Percentiles rank a stretch among this genome's conserved stretches.
These are phyloP conservation scores for Ploettnerulaceae sp. DNA, from an alignment of 2,329 filamentous ascomycete genomes.

Conservation along the genomic window DNA sequence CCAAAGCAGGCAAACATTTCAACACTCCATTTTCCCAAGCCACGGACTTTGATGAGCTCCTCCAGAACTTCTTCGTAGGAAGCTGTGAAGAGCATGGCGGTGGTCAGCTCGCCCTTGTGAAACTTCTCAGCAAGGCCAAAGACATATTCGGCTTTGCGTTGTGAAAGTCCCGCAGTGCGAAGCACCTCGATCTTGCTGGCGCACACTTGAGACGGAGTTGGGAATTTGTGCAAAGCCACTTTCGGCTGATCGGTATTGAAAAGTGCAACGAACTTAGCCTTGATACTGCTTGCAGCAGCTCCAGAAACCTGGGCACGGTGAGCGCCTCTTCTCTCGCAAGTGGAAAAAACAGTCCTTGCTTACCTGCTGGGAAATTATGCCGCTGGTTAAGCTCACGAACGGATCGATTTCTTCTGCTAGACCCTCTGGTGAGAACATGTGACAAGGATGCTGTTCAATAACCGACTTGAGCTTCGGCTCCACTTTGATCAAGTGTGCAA, in stretches of 20 bases:
- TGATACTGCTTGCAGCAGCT: conserved; percentile 84
- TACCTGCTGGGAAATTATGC: conserved; percentile 87
- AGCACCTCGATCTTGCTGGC: conserved; percentile 59
- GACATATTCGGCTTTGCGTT: conserved; percentile 95
- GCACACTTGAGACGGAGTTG: conserved; percentile 69
- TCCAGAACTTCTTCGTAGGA: conserved; percentile 82
- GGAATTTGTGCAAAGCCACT: conserved; percentile 49
- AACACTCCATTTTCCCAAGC: conserved; percentile 84
- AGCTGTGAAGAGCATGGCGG: conserved; percentile 69
- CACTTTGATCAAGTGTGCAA: conserved; percentile 65
- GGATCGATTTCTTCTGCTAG: conserved; percentile 84
- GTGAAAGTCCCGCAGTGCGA: conserved; percentile 81
- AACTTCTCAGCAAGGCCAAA: conserved; percentile 83
- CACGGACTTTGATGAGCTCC: conserved; percentile 77
- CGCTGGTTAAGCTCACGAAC: conserved; percentile 74
- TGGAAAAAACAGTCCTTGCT: not conserved
- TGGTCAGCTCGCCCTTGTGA: conserved; percentile 65
- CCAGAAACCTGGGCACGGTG: conserved; percentile 62
- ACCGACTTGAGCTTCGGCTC: conserved; percentile 69
- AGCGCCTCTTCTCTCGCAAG: not conserved
- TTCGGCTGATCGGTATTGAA: conserved; percentile 48
- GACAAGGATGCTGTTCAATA: conserved; percentile 71
- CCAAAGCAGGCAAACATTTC: conserved; percentile 98
- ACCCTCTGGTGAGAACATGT: conserved; percentile 73
- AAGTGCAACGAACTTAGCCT: conserved; percentile 72